Evolutionary conservation across 768 basidiomycete genomes (phyloP).

Genomic region (Suillus sp.): DNA sequence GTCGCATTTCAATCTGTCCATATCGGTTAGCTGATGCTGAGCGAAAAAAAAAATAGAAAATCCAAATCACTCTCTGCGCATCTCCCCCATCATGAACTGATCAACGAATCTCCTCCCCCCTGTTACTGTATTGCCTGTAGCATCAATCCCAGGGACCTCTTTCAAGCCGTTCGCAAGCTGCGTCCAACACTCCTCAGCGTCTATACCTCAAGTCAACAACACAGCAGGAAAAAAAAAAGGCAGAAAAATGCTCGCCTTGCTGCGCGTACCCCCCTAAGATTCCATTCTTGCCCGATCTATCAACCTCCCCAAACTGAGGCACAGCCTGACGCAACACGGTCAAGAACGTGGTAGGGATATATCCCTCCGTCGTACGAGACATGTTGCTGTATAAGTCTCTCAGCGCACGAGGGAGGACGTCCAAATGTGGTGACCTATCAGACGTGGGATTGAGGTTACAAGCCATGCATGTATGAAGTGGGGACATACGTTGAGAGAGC

Average conservation of each 20-base stretch:
- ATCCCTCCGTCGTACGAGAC: constrained; percentile 71
- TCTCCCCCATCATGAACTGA: constrained; percentile 78
- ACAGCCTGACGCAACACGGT: constrained; percentile 70
- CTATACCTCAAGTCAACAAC: constrained; percentile 33
- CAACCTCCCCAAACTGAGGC: constrained; percentile 88
- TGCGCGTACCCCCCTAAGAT: constrained; percentile 68
- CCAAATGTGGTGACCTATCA: constrained; percentile 40
- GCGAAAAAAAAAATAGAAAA: not conserved
- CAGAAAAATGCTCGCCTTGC: constrained; percentile 50
- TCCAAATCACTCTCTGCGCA: constrained; percentile 61
- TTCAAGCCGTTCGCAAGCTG: constrained; percentile 72
- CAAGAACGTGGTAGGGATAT: constrained; percentile 73
- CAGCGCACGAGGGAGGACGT: constrained; percentile 50
- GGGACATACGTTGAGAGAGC: constrained; percentile 62
- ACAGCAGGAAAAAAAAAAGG: not conserved
- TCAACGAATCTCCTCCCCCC: constrained; percentile 65
- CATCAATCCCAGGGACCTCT: constrained; percentile 57
- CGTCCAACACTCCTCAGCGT: constrained; percentile 90
- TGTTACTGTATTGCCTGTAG: constrained; percentile 31
- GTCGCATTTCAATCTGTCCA: constrained; percentile 68
- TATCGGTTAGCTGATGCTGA: constrained; percentile 25
- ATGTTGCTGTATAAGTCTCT: constrained; percentile 74
- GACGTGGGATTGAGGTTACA: not conserved
- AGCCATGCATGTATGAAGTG: not conserved
- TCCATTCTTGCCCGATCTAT: constrained; percentile 41